Evolutionary conservation across 1,284 basidiomycete species (phyloP).

Genomic region (Ganoderma meredithae): DNA sequence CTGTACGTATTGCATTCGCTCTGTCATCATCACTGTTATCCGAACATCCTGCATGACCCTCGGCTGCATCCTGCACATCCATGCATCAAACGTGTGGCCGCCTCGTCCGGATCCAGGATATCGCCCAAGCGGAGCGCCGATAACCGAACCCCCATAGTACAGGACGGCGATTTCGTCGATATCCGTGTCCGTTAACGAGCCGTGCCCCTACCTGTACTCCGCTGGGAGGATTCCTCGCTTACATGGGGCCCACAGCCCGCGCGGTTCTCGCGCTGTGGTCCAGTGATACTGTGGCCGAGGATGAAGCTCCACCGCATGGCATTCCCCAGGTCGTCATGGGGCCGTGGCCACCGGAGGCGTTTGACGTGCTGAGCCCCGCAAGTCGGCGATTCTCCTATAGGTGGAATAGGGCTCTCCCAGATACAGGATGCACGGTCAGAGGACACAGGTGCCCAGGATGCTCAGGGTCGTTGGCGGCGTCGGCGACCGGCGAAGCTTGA

Average conservation of each 20-base stretch:
- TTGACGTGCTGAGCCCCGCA: conserved; percentile 1
- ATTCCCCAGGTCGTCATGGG: conserved; percentile 17
- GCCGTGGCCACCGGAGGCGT: conserved; percentile 8
- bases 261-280: conserved; percentile 14
- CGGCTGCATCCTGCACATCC: conserved; percentile 6
- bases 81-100: neutral
- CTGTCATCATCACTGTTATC: conserved; percentile 25
- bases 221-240: neutral
- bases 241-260: conserved; percentile 6
- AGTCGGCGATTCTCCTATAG: conserved; percentile 1
- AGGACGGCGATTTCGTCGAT: conserved; percentile 7
- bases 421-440: conserved; percentile 20
- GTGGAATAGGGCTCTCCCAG: conserved; percentile 11
- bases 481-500: conserved; percentile 6
- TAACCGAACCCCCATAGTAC: conserved; percentile 8
- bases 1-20: conserved; percentile 29
- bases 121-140: conserved; percentile 14
- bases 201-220: neutral
- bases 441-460: neutral
- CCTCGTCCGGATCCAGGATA: conserved; percentile 7
- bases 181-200: conserved; percentile 14
- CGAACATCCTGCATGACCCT: conserved; percentile 12
- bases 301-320: conserved; percentile 17
- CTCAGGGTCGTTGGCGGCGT: neutral
- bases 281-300: conserved; percentile 17